These are phyloP conservation scores for Hordeum vulgare DNA, from an alignment of 176 grass and related monocot species.

Conservation along the genomic window DNA sequence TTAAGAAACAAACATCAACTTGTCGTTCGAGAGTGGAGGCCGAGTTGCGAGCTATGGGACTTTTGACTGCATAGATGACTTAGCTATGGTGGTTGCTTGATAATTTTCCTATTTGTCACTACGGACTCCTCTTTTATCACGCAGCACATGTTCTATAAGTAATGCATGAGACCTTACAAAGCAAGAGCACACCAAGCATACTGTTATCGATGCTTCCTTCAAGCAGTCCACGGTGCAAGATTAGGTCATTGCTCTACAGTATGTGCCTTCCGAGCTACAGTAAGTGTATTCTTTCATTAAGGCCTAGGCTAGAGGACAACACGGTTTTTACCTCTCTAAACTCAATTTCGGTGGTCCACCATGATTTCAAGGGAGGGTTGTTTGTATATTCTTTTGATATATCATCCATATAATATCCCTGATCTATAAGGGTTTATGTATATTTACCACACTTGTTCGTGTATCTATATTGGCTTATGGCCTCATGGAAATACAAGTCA, in stretches of 20 bases:
- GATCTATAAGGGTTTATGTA: not conserved
- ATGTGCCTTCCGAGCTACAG: not conserved
- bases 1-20: not conserved
- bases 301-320: too few species aligned
- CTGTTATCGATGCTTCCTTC: not conserved
- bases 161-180: not conserved
- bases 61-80: not conserved
- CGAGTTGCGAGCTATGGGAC: not conserved
- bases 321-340: too few species aligned
- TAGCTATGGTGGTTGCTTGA: not conserved
- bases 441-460: not conserved
- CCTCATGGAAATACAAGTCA: not conserved
- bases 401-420: not conserved
- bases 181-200: not conserved
- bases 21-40: too few species aligned
- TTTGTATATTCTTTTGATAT: too few species aligned
- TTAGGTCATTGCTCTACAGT: not conserved
- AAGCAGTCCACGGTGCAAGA: not conserved
- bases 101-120: too few species aligned
- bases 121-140: not conserved
- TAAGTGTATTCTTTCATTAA: not conserved
- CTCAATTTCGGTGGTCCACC: too few species aligned
- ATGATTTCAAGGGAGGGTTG: too few species aligned
- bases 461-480: not conserved
- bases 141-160: not conserved